phyloP scores from a whole-genome alignment of 148 eudicot genomes.

The Silene latifolia region DNA sequence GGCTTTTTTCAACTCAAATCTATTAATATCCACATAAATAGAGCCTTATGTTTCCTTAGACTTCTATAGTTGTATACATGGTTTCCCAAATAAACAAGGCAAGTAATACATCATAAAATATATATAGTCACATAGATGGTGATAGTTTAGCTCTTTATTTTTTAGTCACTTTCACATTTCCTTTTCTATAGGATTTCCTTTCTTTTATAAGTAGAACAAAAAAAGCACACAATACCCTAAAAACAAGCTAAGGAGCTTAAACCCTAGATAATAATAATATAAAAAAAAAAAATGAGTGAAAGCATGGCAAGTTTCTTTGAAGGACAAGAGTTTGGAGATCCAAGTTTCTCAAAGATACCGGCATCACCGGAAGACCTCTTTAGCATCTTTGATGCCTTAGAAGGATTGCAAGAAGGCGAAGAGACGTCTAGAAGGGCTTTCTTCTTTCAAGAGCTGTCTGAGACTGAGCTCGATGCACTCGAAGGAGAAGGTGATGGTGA shows the following conservation, averaged over 20 bases:
- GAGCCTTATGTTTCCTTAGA: neutral
- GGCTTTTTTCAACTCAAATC: constrained; percentile 3
- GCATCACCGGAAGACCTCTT: constrained; percentile 46
- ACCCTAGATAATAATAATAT: constrained; percentile 15
- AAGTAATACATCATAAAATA: constrained; percentile 14
- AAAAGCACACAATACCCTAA: neutral
- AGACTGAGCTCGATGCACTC: constrained; percentile 22
- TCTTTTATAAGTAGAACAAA: neutral
- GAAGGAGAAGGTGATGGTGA: constrained; percentile 27
- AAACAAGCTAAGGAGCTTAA: neutral
- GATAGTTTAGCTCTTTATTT: constrained; percentile 13
- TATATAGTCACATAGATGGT: constrained; percentile 13
- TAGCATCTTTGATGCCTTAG: constrained; percentile 53
- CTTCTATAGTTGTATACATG: neutral
- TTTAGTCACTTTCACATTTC: constrained; percentile 5
- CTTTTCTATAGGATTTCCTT: neutral
- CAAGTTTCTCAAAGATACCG: constrained; percentile 20
- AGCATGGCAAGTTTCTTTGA: constrained; percentile 37
- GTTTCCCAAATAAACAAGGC: constrained; percentile 11
- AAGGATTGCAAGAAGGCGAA: constrained; percentile 30
- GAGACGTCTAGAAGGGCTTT: neutral
- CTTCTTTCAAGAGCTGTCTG: constrained; percentile 23
- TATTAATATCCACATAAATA: neutral
- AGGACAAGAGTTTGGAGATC: constrained; percentile 30
- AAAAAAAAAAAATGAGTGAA: constrained; percentile 26